Percentiles rank a stretch among this genome's conserved stretches.
Conservation (phyloP, 352 stramenopile species). For the Pythium grandisporangium region DNA sequence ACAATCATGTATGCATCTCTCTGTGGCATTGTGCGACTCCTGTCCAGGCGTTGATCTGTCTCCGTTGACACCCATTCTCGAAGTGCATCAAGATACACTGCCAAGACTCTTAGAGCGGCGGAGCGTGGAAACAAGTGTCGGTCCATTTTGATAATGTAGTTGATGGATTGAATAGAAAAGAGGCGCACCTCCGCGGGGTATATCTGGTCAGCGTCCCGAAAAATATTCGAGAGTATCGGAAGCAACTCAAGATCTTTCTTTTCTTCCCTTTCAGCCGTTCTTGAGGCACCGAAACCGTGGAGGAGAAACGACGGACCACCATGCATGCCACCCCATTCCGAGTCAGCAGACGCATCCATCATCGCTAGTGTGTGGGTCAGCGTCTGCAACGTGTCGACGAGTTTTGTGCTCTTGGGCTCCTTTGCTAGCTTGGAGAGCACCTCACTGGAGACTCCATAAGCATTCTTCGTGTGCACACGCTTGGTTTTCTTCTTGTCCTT, state of each 20-base stretch:
- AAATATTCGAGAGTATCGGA: constrained; percentile 37
- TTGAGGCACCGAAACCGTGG: constrained; percentile 28
- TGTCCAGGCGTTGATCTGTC: not conserved
- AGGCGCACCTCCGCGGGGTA: constrained; percentile 42
- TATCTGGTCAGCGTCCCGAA: constrained; percentile 20
- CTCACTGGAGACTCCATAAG: constrained; percentile 62
- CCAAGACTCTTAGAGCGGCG: constrained; percentile 31
- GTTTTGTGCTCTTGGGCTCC: constrained; percentile 34
- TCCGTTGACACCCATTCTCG: constrained; percentile 19
- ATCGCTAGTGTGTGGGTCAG: constrained; percentile 80
- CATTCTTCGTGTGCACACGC: constrained; percentile 17
- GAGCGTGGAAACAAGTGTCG: constrained; percentile 40
- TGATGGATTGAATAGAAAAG: constrained; percentile 71
- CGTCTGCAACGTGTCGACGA: constrained; percentile 62
- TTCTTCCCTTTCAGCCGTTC: constrained; percentile 13
- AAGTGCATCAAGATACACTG: constrained; percentile 42
- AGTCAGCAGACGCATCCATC: constrained; percentile 75
- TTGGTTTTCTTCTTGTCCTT: constrained; percentile 11
- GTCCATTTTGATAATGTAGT: constrained; percentile 84
- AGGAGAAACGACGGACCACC: constrained; percentile 37
- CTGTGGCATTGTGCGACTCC: not conserved
- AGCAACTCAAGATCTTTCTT: constrained; percentile 56
- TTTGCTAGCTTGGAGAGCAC: constrained; percentile 41
- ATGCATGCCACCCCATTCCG: constrained; percentile 51
- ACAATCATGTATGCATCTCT: constrained; percentile 57